Conservation (phyloP, 2,329 filamentous ascomycete species). For the Fusarium lateritium region DNA sequence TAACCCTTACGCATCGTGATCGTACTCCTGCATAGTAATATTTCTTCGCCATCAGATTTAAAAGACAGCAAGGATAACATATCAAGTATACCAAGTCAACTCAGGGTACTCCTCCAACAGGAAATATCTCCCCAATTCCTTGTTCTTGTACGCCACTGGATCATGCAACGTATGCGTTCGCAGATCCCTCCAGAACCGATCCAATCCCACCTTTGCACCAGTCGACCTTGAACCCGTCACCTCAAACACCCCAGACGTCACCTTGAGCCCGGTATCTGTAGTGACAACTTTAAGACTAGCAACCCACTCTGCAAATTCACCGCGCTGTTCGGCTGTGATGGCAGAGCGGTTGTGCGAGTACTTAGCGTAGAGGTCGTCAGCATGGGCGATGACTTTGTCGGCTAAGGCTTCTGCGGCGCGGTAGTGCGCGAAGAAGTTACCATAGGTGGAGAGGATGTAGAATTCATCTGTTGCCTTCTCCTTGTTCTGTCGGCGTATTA, state of each 20-base stretch:
- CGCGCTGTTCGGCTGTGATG: slow-evolving; percentile 67
- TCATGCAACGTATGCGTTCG: slow-evolving; percentile 77
- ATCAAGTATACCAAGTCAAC: slow-evolving; percentile 31
- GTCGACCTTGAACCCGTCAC: slow-evolving; percentile 69
- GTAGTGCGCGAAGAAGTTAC: slow-evolving; percentile 75
- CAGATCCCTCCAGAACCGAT: slow-evolving; percentile 77
- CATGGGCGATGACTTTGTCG: slow-evolving; percentile 67
- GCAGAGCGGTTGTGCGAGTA: slow-evolving; percentile 55
- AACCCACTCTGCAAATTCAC: slow-evolving; percentile 74
- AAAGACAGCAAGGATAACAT: too few species aligned
- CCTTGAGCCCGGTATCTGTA: slow-evolving; percentile 71
- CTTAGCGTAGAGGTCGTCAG: slow-evolving; percentile 62
- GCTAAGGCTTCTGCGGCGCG: slow-evolving; percentile 71
- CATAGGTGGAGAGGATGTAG: slow-evolving; percentile 76
- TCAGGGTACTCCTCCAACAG: slow-evolving; percentile 70
- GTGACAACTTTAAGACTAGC: slow-evolving; percentile 17
- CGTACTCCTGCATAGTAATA: too few species aligned
- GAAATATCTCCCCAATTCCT: slow-evolving; percentile 71
- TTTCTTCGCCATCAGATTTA: too few species aligned
- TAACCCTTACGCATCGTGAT: too few species aligned
- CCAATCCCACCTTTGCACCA: slow-evolving; percentile 70
- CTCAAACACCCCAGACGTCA: slow-evolving; percentile 67
- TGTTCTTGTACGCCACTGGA: slow-evolving; percentile 77
- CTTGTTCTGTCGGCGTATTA: slow-evolving; percentile 59
- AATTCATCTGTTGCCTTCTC: slow-evolving; percentile 72